Percentiles rank a stretch among this genome's conserved stretches.
Conservation (phyloP, 73 alveolate genomes). For the Paramecium biaurelia region DNA sequence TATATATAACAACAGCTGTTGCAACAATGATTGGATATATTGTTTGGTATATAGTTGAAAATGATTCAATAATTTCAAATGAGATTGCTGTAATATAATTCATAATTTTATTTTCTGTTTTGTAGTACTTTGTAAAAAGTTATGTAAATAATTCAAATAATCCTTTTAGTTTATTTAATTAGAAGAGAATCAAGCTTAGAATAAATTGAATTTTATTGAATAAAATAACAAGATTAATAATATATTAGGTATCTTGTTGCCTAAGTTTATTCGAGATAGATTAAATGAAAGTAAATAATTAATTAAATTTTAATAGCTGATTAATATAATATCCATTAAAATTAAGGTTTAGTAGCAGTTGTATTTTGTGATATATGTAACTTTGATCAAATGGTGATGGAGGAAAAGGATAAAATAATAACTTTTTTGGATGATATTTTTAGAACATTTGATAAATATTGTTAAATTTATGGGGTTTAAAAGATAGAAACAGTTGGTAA, state of each 20-base stretch:
- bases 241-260: slow-evolving; percentile 39
- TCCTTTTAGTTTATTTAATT: not conserved
- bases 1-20: not conserved
- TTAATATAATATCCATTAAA: slow-evolving; percentile 47
- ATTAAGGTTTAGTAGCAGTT: slow-evolving; percentile 28
- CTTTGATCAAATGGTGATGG: slow-evolving; percentile 39
- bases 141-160: not conserved
- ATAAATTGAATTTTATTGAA: slow-evolving; percentile 35
- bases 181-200: slow-evolving; percentile 27
- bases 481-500: slow-evolving; percentile 62
- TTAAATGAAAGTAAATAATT: slow-evolving; percentile 28
- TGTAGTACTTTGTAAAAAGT: not conserved
- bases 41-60: not conserved
- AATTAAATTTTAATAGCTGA: not conserved
- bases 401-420: slow-evolving; percentile 39
- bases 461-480: slow-evolving; percentile 38
- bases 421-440: slow-evolving; percentile 47
- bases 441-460: slow-evolving; percentile 50
- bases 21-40: not conserved
- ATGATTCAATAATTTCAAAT: not conserved
- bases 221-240: slow-evolving; percentile 43
- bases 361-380: slow-evolving; percentile 61
- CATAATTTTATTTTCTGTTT: not conserved
- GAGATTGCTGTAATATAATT: not conserved
- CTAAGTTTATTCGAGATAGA: slow-evolving; percentile 46